A percentile compares a stretch with the other conserved stretches of the same genome.
Conservation (phyloP, 768 basidiomycete genomes). For the Arthromyces matolae region DNA sequence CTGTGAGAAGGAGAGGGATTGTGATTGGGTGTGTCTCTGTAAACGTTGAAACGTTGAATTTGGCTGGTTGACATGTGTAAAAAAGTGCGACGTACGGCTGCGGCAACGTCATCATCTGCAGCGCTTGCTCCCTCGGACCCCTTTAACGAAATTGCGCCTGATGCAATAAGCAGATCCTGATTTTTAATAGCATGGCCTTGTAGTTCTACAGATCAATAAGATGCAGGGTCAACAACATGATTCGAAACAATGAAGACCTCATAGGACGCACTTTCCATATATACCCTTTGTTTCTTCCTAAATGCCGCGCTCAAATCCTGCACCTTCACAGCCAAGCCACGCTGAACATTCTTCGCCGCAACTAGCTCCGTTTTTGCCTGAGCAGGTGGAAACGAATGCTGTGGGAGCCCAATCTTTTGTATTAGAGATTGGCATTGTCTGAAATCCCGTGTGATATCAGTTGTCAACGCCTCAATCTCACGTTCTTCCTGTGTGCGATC, state of each 20-base stretch:
- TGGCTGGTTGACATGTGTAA: no score
- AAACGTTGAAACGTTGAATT: no score
- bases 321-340: constrained; percentile 91
- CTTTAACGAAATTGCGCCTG: constrained; percentile 74
- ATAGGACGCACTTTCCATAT: constrained; percentile 89
- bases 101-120: constrained; percentile 87
- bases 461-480: constrained; percentile 85
- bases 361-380: constrained; percentile 47
- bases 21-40: constrained; percentile 30
- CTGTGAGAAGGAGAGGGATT: constrained; percentile 33
- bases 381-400: constrained; percentile 64
- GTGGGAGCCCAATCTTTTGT: constrained; percentile 63
- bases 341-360: constrained; percentile 91
- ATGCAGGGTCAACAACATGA: constrained; percentile 1
- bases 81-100: constrained; percentile 56
- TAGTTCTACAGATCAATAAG: constrained; percentile 66
- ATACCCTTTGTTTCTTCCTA: constrained; percentile 96
- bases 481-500: constrained; percentile 92
- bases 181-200: constrained; percentile 98
- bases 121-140: constrained; percentile 82
- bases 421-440: constrained; percentile 62
- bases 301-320: constrained; percentile 91
- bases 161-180: constrained; percentile 88
- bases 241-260: not conserved
- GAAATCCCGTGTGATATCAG: constrained; percentile 86